Base-by-base conservation (phyloP, 257 asterid genomes). In the Capsicum pubescens region DNA sequence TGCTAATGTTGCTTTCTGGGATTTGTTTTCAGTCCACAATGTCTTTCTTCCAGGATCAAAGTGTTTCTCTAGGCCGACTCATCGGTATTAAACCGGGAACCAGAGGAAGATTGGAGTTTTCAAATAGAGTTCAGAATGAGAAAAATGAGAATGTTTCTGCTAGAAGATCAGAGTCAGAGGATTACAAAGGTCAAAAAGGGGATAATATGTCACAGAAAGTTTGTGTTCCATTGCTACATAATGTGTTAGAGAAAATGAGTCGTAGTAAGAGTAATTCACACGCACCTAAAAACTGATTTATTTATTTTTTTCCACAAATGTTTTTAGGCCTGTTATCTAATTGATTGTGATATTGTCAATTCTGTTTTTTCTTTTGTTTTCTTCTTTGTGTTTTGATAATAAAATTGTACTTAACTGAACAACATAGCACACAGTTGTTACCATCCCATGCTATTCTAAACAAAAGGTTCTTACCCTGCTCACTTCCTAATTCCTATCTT, bases 11-110 rank as follows among this genome's bases (percentile, higher is more conserved):
- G 7, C n/a, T 17, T 61, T 77, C 8, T 39, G 26, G 39, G 80
- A 48, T 66, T 11, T 84, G 17, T 61, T 77, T 46, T 79, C 46
- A 94, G 98, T 94, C 97, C 72, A 90, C 97, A 6, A 88, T 89
- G 52, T 94, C 98, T 6, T 94, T 94, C 86, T 94, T 90, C 39
- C 92, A 87, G 7, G 94, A 93, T 58, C 92, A 84, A 64, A 91
- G 95, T 39, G 91, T 91, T 58, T 84, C 97, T 8, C 87, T 94
- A 2, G 97, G 98, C 6, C 86, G 91, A 81, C 88, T 94, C 10
- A 91, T 94, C 7, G 98, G 98, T 69, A 84, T 92, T 8, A 86
- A 69, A 78, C 81, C 93, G 5, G 84, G 46, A 66, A 88, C 86
- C 44, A 79, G 87, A 80, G 87, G 88, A 66, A 84, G 57, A 10